Evolutionary conservation across 192 early-diverging fungal genomes (phyloP).

Genomic region (Coemansia sp.): DNA sequence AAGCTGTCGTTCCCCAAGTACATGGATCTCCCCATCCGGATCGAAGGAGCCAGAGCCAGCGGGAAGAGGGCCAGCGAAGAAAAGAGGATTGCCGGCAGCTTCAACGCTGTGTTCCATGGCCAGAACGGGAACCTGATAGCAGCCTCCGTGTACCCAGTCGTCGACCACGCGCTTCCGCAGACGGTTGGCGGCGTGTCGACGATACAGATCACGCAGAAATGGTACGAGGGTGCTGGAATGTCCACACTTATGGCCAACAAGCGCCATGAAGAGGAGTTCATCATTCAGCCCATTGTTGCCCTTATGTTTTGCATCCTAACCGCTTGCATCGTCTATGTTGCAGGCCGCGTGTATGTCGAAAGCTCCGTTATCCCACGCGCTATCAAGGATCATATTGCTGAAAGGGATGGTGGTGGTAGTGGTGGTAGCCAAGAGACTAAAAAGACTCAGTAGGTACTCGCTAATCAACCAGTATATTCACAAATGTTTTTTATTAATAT

Average conservation of each 20-base stretch:
- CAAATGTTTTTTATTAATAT: slow-evolving; percentile 7
- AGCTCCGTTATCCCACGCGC: slow-evolving; percentile 40
- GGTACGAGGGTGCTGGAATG: slow-evolving; percentile 43
- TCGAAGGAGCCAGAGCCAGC: slow-evolving; percentile 13
- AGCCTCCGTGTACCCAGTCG: slow-evolving; percentile 38
- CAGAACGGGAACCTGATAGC: slow-evolving; percentile 27
- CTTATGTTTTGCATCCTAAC: slow-evolving; percentile 53
- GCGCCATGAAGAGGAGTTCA: slow-evolving; percentile 44
- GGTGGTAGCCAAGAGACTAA: slow-evolving; percentile 8
- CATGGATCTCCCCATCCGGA: slow-evolving; percentile 13
- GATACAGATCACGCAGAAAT: slow-evolving; percentile 40
- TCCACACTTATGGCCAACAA: slow-evolving; percentile 45
- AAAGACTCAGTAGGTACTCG: slow-evolving; percentile 34
- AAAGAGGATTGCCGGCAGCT: slow-evolving; percentile 34
- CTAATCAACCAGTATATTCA: too few relatives aligned
- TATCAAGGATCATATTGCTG: slow-evolving; percentile 6
- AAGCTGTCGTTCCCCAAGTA: slow-evolving; percentile 15
- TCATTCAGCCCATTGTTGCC: slow-evolving; percentile 49
- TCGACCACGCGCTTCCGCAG: slow-evolving; percentile 36
- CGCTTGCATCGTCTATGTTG: slow-evolving; percentile 47
- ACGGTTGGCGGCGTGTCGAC: slow-evolving; percentile 42
- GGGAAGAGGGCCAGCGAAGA: background rate
- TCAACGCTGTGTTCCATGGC: slow-evolving; percentile 43
- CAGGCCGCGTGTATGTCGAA: slow-evolving; percentile 53
- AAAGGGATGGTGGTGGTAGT: slow-evolving; percentile 1